Percentiles rank a stretch among this genome's conserved stretches.
Evolutionary conservation across 305 asterid genomes (phyloP).

Genomic region (Ilex paraguariensis): DNA sequence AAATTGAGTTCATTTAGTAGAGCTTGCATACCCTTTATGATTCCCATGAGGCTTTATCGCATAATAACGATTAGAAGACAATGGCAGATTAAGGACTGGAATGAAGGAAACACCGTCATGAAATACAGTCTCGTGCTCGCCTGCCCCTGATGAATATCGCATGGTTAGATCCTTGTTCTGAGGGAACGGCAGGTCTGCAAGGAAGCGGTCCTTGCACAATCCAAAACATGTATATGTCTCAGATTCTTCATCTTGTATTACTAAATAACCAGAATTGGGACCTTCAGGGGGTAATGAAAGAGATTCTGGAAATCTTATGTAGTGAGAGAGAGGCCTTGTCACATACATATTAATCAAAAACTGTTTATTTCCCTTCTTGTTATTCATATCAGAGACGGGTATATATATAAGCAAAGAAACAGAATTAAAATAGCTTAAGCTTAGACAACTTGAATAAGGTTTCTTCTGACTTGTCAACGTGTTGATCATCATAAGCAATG

Average conservation of each 20-base stretch:
- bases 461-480: too few species aligned
- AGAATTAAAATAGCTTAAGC: too few species aligned
- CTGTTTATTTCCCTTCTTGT: too few species aligned
- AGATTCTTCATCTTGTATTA: slow-evolving; percentile 22
- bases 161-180: slow-evolving; percentile 22
- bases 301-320: slow-evolving; percentile 9
- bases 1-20: too few species aligned
- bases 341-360: slow-evolving; percentile 10
- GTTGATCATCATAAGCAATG: too few species aligned
- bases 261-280: slow-evolving; percentile 24
- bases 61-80: slow-evolving; percentile 8
- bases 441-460: too few species aligned
- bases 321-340: slow-evolving; percentile 20
- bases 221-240: slow-evolving; percentile 20
- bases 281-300: slow-evolving; percentile 12
- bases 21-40: not conserved
- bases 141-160: not conserved
- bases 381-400: too few species aligned
- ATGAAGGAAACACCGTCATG: slow-evolving; percentile 10
- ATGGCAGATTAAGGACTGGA: slow-evolving; percentile 16
- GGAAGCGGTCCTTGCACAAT: slow-evolving; percentile 7
- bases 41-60: slow-evolving; percentile 13
- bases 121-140: not conserved
- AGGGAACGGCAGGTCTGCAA: slow-evolving; percentile 11
- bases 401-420: too few species aligned